phyloP scores from a whole-genome alignment of 139 green algal species.

The Haematococcus lacustris region DNA sequence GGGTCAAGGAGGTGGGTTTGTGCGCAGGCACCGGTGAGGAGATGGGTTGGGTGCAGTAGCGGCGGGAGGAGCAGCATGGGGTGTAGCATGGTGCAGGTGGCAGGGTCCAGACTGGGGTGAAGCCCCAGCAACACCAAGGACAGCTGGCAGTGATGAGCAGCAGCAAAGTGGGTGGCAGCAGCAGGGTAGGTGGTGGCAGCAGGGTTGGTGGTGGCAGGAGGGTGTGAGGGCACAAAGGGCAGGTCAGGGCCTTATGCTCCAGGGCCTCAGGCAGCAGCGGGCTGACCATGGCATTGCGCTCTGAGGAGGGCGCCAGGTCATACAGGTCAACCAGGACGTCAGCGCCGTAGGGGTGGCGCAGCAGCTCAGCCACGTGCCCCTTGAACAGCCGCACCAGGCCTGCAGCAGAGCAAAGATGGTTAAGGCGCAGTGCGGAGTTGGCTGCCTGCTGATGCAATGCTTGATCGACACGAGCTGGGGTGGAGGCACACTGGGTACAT shows the following conservation, averaged over 20 bases:
- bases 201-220: background rate
- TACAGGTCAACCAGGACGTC: conserved; percentile 81
- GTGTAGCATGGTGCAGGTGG: too few species aligned
- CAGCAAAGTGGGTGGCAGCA: too few species aligned
- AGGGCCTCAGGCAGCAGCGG: background rate
- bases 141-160: too few species aligned
- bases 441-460: background rate
- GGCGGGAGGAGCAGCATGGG: too few species aligned
- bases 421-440: background rate
- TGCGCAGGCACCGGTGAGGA: too few species aligned
- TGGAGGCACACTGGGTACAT: background rate
- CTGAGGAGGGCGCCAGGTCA: conserved; percentile 27
- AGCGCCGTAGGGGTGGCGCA: conserved; percentile 72
- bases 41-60: too few species aligned
- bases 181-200: background rate
- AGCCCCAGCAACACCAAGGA: too few species aligned
- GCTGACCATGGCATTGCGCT: conserved; percentile 54
- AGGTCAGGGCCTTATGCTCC: background rate
- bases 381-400: conserved; percentile 59
- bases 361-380: conserved; percentile 62
- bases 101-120: too few species aligned
- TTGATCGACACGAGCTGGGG: background rate
- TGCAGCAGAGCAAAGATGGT: too few species aligned
- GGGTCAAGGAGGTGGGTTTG: too few species aligned
- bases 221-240: background rate